phyloP scores from a whole-genome alignment of 441 rosid genomes.

The Kokia cookei region DNA sequence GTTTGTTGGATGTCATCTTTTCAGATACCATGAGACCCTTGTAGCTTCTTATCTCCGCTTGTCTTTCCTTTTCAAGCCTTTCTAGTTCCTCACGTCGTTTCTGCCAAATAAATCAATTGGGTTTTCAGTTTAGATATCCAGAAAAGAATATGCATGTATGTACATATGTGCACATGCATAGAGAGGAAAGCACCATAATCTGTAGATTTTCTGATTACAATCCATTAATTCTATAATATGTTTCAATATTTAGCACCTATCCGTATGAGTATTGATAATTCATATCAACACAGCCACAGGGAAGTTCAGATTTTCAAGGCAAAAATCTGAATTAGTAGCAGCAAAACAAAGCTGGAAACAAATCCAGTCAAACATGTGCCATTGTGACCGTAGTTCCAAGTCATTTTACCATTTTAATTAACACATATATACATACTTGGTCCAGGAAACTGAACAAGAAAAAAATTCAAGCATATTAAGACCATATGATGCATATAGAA shows the following conservation, averaged over 20 bases:
- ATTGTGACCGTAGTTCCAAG: not conserved
- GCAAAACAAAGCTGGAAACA: not conserved
- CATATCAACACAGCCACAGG: not conserved
- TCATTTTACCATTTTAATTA: not conserved
- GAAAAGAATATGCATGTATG: not conserved
- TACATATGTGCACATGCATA: not conserved
- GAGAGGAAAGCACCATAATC: not conserved
- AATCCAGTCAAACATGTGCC: not conserved
- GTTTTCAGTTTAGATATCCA: not conserved
- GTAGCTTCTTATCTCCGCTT: conserved; percentile 91
- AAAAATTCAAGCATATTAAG: not conserved
- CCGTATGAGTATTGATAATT: not conserved
- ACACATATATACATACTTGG: not conserved
- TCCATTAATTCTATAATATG: not conserved
- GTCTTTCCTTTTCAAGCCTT: conserved; percentile 88
- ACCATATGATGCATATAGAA: not conserved
- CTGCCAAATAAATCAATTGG: conserved; percentile 33
- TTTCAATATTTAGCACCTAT: not conserved
- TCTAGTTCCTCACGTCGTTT: conserved; percentile 85
- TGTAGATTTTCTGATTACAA: not conserved
- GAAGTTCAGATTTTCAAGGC: not conserved
- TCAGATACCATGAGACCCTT: conserved; percentile 96
- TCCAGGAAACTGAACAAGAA: not conserved
- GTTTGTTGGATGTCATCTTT: conserved; percentile 94
- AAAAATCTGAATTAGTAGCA: not conserved